phyloP scores from a whole-genome alignment of 345 rosid genomes.

The Ailanthus altissimus region DNA sequence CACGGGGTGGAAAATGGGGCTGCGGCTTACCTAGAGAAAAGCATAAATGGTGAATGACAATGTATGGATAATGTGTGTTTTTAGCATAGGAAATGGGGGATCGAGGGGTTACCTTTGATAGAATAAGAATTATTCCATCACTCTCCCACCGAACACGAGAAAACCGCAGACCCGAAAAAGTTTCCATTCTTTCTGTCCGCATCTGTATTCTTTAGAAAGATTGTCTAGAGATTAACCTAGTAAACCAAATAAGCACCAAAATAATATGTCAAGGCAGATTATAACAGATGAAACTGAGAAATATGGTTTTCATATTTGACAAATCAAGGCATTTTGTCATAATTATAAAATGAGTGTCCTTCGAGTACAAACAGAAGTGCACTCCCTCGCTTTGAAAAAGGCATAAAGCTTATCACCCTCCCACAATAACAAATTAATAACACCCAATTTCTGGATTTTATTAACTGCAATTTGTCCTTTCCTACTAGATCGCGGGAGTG shows the following conservation, averaged over 20 bases:
- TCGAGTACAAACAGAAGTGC: background rate
- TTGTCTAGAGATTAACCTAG: background rate
- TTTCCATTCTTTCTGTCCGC: background rate
- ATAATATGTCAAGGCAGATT: too few species aligned
- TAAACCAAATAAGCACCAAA: background rate
- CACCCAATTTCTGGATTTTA: background rate
- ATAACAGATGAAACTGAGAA: background rate
- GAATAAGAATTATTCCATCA: conserved; percentile 12
- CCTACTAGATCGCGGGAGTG: background rate
- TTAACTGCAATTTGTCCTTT: background rate
- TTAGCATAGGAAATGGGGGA: too few species aligned
- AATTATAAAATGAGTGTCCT: background rate
- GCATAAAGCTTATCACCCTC: background rate
- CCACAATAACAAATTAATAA: background rate
- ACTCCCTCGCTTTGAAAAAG: background rate
- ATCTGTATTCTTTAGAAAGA: background rate
- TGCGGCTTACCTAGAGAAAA: background rate
- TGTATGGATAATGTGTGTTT: too few species aligned
- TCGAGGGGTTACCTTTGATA: background rate
- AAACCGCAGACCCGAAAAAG: background rate
- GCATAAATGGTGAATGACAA: background rate
- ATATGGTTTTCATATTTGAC: background rate
- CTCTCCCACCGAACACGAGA: background rate
- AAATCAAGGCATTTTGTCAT: background rate
- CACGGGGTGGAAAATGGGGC: background rate